phyloP scores from a whole-genome alignment of 2,329 filamentous ascomycete species.

The Neospermospora avenae region DNA sequence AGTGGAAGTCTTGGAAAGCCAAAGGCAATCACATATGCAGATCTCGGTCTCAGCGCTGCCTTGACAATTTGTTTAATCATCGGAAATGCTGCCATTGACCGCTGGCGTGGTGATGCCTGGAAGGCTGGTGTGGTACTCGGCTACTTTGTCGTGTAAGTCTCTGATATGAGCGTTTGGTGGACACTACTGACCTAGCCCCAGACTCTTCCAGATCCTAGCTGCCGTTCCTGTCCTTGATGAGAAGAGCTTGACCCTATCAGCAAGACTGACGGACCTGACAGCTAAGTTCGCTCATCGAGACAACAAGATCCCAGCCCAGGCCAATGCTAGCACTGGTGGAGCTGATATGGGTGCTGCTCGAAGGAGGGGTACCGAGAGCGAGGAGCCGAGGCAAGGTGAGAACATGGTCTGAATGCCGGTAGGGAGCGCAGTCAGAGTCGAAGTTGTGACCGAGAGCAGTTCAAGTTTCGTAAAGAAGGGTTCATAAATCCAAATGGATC shows the following conservation, averaged over 20 bases:
- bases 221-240: slow-evolving; percentile 66
- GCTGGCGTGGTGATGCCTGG: slow-evolving; percentile 7
- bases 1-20: neutral
- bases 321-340: neutral
- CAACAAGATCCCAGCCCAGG: slow-evolving; percentile 10
- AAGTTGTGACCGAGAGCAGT: neutral
- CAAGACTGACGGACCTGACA: slow-evolving; percentile 11
- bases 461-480: no score
- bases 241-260: slow-evolving; percentile 53
- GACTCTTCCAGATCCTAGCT: slow-evolving; percentile 9
- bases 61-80: slow-evolving; percentile 15
- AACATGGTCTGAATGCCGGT: slow-evolving; percentile 7
- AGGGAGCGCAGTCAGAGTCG: no score
- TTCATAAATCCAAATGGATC: no score
- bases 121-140: slow-evolving; percentile 14
- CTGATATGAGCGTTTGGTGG: neutral
- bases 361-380: slow-evolving; percentile 6
- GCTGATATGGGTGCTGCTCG: slow-evolving; percentile 11
- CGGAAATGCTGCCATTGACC: neutral
- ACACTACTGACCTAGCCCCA: neutral
- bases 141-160: slow-evolving; percentile 23
- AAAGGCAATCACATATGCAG: slow-evolving; percentile 11
- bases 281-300: slow-evolving; percentile 9
- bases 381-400: slow-evolving; percentile 9
- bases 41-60: slow-evolving; percentile 8